phyloP scores from a whole-genome alignment of 2,329 filamentous ascomycete genomes.

The Exophiala bonariae region DNA sequence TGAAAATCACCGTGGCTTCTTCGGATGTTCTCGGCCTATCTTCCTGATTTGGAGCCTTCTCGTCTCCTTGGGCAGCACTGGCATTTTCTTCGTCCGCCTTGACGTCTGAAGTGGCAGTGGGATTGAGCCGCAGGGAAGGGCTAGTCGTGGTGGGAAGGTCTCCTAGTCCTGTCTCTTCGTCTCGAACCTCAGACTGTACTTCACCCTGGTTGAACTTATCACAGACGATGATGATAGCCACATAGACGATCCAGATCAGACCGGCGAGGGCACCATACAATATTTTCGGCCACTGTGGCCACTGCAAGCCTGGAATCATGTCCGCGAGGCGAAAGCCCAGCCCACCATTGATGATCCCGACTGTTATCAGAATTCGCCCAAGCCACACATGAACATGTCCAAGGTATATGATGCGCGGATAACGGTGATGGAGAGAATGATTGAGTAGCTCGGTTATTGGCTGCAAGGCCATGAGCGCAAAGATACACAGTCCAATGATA shows the following conservation, averaged over 20 bases:
- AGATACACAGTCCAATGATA: conserved; percentile 30
- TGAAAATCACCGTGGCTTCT: too few species aligned
- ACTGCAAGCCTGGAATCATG: conserved; percentile 6
- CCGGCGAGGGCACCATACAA: conserved; percentile 15
- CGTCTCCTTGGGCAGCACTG: too few species aligned
- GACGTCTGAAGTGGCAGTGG: too few species aligned
- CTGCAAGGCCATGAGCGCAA: conserved; percentile 30
- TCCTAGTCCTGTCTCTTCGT: not conserved
- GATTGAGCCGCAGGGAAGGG: too few species aligned
- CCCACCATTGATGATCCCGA: conserved; percentile 59
- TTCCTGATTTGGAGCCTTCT: too few species aligned
- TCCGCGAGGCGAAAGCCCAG: conserved; percentile 43
- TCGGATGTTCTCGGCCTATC: too few species aligned
- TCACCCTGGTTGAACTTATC: conserved; percentile 10
- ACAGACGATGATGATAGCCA: conserved; percentile 18
- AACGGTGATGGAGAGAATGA: conserved; percentile 45
- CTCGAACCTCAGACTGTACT: not conserved
- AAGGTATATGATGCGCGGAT: conserved; percentile 30
- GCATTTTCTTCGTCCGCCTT: too few species aligned
- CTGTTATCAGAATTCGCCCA: conserved; percentile 49
- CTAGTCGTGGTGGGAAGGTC: too few species aligned
- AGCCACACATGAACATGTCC: conserved; percentile 52
- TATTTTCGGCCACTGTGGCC: conserved; percentile 12
- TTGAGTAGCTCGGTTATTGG: conserved; percentile 30
- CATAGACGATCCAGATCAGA: conserved; percentile 20